A percentile compares a stretch with the other conserved stretches of the same genome.
phyloP scores from a whole-genome alignment of 208 protist genomes.

The Leishmania turanica region DNA sequence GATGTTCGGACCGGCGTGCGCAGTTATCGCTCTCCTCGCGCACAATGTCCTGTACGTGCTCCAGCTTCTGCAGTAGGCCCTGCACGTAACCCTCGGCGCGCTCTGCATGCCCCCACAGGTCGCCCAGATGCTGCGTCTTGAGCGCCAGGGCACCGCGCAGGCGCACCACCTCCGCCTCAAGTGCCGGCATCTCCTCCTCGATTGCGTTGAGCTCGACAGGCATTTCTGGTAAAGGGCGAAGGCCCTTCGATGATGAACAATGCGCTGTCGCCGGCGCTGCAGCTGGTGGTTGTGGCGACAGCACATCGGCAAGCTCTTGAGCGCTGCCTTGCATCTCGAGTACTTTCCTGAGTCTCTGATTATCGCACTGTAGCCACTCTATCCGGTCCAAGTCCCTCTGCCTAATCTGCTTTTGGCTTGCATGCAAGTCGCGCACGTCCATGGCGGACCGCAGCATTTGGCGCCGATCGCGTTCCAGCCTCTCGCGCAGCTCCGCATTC shows the following conservation, averaged over 20 bases:
- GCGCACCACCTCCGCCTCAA: slow-evolving; percentile 15
- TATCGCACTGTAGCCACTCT: slow-evolving; percentile 28
- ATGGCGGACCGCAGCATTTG: slow-evolving; percentile 45
- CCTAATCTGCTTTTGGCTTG: slow-evolving; percentile 11
- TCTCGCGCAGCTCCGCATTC: slow-evolving; percentile 16
- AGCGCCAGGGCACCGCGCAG: not conserved
- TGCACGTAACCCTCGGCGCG: slow-evolving; percentile 19
- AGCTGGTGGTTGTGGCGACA: not conserved
- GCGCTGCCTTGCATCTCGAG: not conserved
- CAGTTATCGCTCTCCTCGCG: slow-evolving; percentile 22
- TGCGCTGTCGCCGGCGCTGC: too few relatives aligned
- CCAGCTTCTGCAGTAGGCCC: slow-evolving; percentile 12
- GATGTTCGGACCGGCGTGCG: slow-evolving; percentile 17
- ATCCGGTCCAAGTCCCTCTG: slow-evolving; percentile 16
- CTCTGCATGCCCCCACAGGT: slow-evolving; percentile 23
- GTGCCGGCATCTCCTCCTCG: not conserved
- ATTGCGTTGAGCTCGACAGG: not conserved
- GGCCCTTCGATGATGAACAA: not conserved
- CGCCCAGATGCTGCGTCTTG: slow-evolving; percentile 28
- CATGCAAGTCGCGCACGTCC: slow-evolving; percentile 38
- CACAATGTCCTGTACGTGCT: slow-evolving; percentile 14
- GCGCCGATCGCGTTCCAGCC: slow-evolving; percentile 18
- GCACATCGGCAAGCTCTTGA: not conserved
- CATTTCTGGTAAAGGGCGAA: too few relatives aligned
- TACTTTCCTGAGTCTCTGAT: slow-evolving; percentile 11